Evolutionary conservation across 805 yeast genomes (phyloP), one percentile per base, ranked within the genome.

Genomic region (Sugiyamaella qingdaonensis): DNA sequence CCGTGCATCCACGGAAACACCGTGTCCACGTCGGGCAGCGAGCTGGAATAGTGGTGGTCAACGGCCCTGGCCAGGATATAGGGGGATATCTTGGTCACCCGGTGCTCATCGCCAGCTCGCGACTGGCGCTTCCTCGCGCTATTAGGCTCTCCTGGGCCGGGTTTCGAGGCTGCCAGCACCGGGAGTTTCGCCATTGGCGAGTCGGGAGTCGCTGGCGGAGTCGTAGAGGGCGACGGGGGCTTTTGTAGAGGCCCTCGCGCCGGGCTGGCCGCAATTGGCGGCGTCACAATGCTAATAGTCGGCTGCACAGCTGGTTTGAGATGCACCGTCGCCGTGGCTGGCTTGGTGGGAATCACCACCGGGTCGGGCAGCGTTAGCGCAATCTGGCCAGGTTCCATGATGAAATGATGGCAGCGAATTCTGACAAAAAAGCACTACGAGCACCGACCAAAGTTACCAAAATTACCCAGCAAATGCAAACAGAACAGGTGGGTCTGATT

Each of bases 1-100:
- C 95, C 94, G 66, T 91, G 96, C 24, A 88, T 73, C 97, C 97
- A 90, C 0, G 97, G 97, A 61, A 90, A 91, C 77, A 91, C 80
- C 10, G 64, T 63, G 21, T 75, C 78, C 16, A 91, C 84, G 2
- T 78, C 79, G 0, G 97, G 96, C 39, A 84, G 63, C 2, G 73
- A 70, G 10, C 58, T 49, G 21, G 65, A 60, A 39, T 64, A 62
- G 33, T 61, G 63, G 18, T 54, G 37, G 48, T 61, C 63, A 13
- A 70, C 49, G 4, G 69, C 66, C 10, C 42, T 44, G 2, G 57
- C 55, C 35, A 60, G 44, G n/a, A 46, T 43, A 7, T 36, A 27
- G 36, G 59, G 54, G 2, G 58, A 44, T n/a, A 60, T 56, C 35
- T 39, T 39, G 4, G 37, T 34, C 5, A 34, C 37, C 16, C 10